Percentiles rank a stretch among this genome's conserved stretches.
phyloP scores from a whole-genome alignment of 768 basidiomycete species.

The Podaxis pistillaris region DNA sequence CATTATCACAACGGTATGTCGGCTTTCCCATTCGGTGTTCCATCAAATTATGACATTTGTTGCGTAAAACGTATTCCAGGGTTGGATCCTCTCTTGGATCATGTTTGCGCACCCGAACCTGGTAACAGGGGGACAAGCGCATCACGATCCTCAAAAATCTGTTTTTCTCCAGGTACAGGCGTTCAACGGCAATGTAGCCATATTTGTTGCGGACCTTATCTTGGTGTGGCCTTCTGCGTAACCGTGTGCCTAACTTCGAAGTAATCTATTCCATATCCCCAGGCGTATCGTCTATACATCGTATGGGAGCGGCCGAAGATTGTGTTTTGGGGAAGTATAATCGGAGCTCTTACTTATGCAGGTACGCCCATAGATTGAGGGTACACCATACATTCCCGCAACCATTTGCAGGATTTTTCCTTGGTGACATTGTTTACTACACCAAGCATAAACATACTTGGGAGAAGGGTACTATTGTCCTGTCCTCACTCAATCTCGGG shows the following conservation, averaged over 20 bases:
- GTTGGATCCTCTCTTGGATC: background rate
- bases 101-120: background rate
- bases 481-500: background rate
- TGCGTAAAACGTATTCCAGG: background rate
- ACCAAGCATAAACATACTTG: background rate
- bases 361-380: background rate
- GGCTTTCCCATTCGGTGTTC: background rate
- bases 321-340: background rate
- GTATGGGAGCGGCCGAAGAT: background rate
- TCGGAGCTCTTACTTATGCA: background rate
- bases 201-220: constrained; percentile 4
- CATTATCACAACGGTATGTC: background rate
- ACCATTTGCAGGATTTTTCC: background rate
- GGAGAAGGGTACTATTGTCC: background rate
- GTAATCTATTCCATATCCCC: background rate
- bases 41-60: background rate
- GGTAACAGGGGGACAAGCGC: background rate
- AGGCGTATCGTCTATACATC: constrained; percentile 7
- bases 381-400: background rate
- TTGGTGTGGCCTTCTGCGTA: background rate
- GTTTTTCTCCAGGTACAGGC: background rate
- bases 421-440: background rate
- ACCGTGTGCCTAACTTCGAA: background rate
- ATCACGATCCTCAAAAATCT: background rate
- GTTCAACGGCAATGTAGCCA: background rate